Evolutionary conservation across 495 filamentous ascomycete species (phyloP), one percentile per base, ranked within the genome.

Genomic region (Polyplosphaeria fusca): DNA sequence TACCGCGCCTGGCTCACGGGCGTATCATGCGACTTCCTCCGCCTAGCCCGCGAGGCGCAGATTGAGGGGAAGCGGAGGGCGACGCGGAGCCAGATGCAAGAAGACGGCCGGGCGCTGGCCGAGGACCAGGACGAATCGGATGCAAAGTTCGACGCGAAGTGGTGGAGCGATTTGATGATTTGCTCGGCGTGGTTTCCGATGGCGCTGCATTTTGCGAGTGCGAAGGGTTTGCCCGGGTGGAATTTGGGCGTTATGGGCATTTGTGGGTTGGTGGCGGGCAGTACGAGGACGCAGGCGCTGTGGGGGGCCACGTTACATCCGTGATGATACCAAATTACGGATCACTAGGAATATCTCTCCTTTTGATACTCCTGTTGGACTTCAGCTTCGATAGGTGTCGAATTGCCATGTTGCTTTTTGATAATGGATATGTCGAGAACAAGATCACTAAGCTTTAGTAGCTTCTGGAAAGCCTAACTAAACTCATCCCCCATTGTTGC

Each of bases 121-220:
- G 59, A 49, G 26, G 54, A 55, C 11, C 51, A 59, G 41, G 56
- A 58, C 23, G 52, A 61, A 47, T 55, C 62, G 42, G 58, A 67
- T 37, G 39, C 32, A 42, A 60, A 55, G 65, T 41, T 44, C n/a
- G 69, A 71, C 58, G 30, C 47, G 52, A 62, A 65, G 54, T 71
- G 69, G 69, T 71, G 67, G 67, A 58, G 25, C 14, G 67, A 71
- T 51, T 50, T 63, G n/a, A 54, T 71, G 22, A 68, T 71, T 47
- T 58, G 63, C 24, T 12, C 54, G n/a, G 65, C 63, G 44, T 71
- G 69, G 69, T 42, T 67, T 41, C 69, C 69, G 22, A 63, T 71
- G 45, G 69, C 69, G 14, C 14, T 63, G 59, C 67, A 71, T 42
- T 68, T 60, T 45, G 64, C 59, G 32, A 58, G 46, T 35, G 55